These are phyloP conservation scores for Phellopilus nigrolimitatus DNA, from an alignment of 1,284 basidiomycete genomes.

Conservation along the genomic window DNA sequence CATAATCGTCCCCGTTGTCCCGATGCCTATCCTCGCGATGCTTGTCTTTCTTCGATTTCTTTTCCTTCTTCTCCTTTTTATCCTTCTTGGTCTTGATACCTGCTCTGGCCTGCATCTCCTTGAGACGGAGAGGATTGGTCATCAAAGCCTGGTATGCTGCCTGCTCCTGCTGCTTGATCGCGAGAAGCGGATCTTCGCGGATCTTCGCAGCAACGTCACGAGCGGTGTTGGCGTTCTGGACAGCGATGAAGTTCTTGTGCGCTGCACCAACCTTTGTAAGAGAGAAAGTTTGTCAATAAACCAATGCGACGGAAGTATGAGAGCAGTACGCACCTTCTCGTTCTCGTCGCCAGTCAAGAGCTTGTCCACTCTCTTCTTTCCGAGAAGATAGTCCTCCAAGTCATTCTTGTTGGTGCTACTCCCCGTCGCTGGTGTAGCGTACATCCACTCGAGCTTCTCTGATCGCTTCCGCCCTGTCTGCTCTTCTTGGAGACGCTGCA, in stretches of 20 bases:
- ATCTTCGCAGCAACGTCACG: constrained; percentile 92
- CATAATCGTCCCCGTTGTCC: constrained; percentile 26
- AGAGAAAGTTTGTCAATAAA: constrained; percentile 1
- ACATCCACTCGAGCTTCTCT: constrained; percentile 99
- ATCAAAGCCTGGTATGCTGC: constrained; percentile 86
- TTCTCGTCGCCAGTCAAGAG: constrained; percentile 88
- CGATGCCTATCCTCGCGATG: too few relatives aligned
- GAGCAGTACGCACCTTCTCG: constrained; percentile 57
- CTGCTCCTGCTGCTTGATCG: constrained; percentile 98
- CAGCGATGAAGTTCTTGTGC: constrained; percentile 87
- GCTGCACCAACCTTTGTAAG: constrained; percentile 65
- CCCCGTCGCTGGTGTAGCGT: constrained; percentile 88
- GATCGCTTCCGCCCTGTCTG: constrained; percentile 91
- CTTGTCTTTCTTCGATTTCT: constrained; percentile 53
- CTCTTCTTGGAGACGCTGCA: constrained; percentile 90
- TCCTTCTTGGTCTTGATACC: constrained; percentile 75
- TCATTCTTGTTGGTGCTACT: constrained; percentile 83
- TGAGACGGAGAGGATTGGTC: constrained; percentile 86
- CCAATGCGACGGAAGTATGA: background rate
- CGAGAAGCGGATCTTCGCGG: constrained; percentile 91
- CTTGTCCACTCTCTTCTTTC: constrained; percentile 98
- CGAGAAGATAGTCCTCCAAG: constrained; percentile 92
- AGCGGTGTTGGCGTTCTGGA: constrained; percentile 88
- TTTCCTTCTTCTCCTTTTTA: constrained; percentile 60
- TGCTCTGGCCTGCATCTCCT: constrained; percentile 73